Evolutionary conservation across 495 filamentous ascomycete genomes (phyloP).

Genomic region (Tuber indicum): DNA sequence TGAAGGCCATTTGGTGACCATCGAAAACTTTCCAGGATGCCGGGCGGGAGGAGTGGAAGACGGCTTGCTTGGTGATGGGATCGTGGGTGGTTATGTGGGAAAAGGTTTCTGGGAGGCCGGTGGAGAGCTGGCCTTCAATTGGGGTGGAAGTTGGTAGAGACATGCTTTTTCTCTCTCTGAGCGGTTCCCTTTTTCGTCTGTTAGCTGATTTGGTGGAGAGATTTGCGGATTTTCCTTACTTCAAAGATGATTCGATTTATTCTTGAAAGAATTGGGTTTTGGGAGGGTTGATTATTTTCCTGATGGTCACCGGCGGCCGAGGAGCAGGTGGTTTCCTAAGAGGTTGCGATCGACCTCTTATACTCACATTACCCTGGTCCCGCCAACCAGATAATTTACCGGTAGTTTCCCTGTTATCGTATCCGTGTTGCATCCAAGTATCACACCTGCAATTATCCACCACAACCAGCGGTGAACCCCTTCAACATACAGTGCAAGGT

Average conservation of each 20-base stretch:
- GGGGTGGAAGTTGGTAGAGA: not conserved
- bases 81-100: not conserved
- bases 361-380: not conserved
- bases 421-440: not conserved
- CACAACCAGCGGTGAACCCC: not conserved
- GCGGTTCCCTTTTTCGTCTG: not conserved
- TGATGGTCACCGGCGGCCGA: not conserved
- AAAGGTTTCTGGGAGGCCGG: not conserved
- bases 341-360: not conserved
- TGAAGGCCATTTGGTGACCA: slow-evolving; percentile 1
- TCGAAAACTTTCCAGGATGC: not conserved
- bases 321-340: not conserved
- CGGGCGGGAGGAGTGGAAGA: slow-evolving; percentile 1
- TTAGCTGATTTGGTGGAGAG: not conserved
- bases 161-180: not conserved
- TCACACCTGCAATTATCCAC: not conserved
- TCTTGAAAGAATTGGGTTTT: not conserved
- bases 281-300: not conserved
- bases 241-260: not conserved
- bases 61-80: not conserved
- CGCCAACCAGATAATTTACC: not conserved
- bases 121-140: not conserved
- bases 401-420: not conserved
- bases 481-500: not conserved
- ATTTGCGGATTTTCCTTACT: not conserved